phyloP scores from a whole-genome alignment of 192 early-diverging fungal species.

The Rhizophagus clarus region DNA sequence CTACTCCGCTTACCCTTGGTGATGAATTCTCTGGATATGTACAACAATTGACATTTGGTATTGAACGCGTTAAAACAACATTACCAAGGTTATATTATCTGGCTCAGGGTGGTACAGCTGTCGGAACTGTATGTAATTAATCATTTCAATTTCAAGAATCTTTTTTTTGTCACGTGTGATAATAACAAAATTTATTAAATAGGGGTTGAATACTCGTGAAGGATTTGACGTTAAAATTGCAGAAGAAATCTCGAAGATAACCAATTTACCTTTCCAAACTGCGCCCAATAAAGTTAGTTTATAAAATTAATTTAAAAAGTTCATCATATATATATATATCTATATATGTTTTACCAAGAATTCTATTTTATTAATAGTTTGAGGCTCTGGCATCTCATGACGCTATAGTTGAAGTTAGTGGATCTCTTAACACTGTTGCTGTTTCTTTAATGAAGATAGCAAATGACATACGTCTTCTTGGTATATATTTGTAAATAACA shows the following conservation, averaged over 20 bases:
- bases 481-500: conserved; percentile 29
- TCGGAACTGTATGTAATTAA: conserved; percentile 72
- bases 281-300: conserved; percentile 91
- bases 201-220: conserved; percentile 91
- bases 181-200: not conserved
- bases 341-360: not conserved
- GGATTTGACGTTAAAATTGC: conserved; percentile 94
- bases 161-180: not conserved
- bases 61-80: conserved; percentile 83
- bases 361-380: conserved; percentile 56
- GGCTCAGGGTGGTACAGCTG: conserved; percentile 96
- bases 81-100: conserved; percentile 89
- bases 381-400: conserved; percentile 99
- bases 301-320: not conserved
- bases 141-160: not conserved
- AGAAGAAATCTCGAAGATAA: conserved; percentile 82
- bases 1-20: conserved; percentile 95
- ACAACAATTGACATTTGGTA: conserved; percentile 87
- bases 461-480: conserved; percentile 97
- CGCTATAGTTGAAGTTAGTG: conserved; percentile 94
- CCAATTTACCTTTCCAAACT: conserved; percentile 88
- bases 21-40: conserved; percentile 99
- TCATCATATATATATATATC: no score
- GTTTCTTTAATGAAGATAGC: conserved; percentile 99
- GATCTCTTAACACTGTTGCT: conserved; percentile 93